phyloP scores from a whole-genome alignment of 2,329 filamentous ascomycete species.

The Epichloe elymi region DNA sequence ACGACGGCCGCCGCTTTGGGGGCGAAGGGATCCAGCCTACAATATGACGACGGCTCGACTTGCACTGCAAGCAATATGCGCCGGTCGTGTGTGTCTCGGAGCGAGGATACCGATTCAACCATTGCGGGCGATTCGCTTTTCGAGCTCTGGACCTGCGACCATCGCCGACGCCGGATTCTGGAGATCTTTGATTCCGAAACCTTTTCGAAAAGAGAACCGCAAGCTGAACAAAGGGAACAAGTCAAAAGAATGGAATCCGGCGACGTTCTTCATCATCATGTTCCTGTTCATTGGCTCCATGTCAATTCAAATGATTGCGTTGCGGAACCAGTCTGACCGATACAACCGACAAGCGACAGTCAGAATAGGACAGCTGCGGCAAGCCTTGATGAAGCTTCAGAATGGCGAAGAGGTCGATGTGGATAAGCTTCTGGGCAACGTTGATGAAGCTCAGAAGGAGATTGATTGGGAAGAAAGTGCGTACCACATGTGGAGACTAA shows the following conservation, averaged over 20 bases:
- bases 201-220: constrained; percentile 35
- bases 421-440: constrained; percentile 58
- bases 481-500: constrained; percentile 10
- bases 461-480: constrained; percentile 77
- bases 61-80: background rate
- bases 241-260: constrained; percentile 62
- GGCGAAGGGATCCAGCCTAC: background rate
- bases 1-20: background rate
- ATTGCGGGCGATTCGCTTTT: constrained; percentile 11
- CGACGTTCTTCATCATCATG: constrained; percentile 70
- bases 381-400: constrained; percentile 59
- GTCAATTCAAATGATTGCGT: constrained; percentile 78
- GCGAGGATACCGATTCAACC: background rate
- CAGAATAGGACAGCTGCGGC: constrained; percentile 61
- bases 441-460: constrained; percentile 62
- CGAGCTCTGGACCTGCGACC: constrained; percentile 31
- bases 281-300: constrained; percentile 87
- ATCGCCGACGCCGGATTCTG: constrained; percentile 50
- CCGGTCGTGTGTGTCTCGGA: background rate
- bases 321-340: constrained; percentile 62
- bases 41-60: constrained; percentile 8
- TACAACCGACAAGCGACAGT: constrained; percentile 67
- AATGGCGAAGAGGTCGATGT: constrained; percentile 73
- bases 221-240: constrained; percentile 25
- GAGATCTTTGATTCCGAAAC: constrained; percentile 56